Conservation (phyloP, 2,329 filamentous ascomycete species). For the Macrophomina pseudophaseolina region DNA sequence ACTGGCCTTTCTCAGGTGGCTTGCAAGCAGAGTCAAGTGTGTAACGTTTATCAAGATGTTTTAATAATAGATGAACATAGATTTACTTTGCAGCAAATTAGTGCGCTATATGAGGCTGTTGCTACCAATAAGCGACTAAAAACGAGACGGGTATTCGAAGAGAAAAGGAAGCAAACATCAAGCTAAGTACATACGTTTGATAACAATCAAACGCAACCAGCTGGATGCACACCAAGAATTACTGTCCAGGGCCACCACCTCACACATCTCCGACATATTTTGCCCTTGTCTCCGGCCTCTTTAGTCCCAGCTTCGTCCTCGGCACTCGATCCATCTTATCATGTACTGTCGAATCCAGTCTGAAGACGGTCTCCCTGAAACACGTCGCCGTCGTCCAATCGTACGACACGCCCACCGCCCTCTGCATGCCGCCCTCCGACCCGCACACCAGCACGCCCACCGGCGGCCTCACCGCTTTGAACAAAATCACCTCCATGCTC, state of each 20-base stretch:
- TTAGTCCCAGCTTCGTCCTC: slow-evolving; percentile 41
- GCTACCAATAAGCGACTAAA: too few relatives aligned
- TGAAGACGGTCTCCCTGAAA: slow-evolving; percentile 52
- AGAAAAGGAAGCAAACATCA: too few relatives aligned
- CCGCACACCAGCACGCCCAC: slow-evolving; percentile 52
- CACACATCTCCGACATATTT: not conserved
- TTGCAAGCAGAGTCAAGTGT: too few relatives aligned
- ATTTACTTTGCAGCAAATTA: too few relatives aligned
- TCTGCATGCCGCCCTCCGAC: slow-evolving; percentile 53
- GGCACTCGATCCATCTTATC: slow-evolving; percentile 42
- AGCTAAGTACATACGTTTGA: too few relatives aligned
- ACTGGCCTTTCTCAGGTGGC: too few relatives aligned
- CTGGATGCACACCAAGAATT: not conserved
- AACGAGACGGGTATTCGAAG: too few relatives aligned
- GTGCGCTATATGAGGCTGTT: too few relatives aligned
- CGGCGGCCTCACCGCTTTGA: slow-evolving; percentile 48
- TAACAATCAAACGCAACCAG: too few relatives aligned
- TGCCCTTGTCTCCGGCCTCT: slow-evolving; percentile 22
- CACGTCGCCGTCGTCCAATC: slow-evolving; percentile 50
- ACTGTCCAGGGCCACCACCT: not conserved
- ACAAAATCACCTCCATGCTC: slow-evolving; percentile 52
- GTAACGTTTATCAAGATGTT: too few relatives aligned
- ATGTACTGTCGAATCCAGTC: slow-evolving; percentile 47
- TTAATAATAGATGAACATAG: too few relatives aligned
- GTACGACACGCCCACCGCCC: slow-evolving; percentile 53